Percentiles rank a stretch among this genome's conserved stretches.
Conservation (phyloP, 768 basidiomycete genomes). For the Lyophyllum shimeji region DNA sequence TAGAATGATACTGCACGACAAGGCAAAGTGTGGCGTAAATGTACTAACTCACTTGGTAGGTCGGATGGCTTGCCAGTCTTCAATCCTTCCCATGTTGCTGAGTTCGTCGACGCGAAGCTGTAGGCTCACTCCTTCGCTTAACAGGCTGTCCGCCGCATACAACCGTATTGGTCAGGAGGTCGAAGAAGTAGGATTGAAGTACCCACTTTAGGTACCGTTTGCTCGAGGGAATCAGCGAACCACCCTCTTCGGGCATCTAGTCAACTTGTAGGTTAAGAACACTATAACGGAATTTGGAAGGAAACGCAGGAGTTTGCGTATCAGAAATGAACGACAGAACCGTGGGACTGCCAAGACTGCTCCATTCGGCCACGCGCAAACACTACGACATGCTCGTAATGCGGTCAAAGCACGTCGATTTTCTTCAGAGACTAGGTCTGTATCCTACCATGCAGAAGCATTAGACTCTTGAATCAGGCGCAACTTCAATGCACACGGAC, state of each 20-base stretch:
- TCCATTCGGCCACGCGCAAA: no score
- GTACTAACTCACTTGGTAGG: slow-evolving; percentile 1
- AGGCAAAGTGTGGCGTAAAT: neutral
- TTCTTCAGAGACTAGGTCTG: no score
- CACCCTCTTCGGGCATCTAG: neutral
- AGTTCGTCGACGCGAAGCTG: neutral
- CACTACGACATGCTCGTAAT: no score
- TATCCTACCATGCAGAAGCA: no score
- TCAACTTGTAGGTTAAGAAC: neutral
- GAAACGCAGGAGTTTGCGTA: no score
- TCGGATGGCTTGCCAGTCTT: neutral
- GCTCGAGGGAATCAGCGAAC: neutral
- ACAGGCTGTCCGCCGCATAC: neutral
- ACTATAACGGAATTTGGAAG: neutral
- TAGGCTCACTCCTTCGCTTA: slow-evolving; percentile 10
- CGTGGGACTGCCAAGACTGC: no score
- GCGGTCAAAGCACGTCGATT: no score
- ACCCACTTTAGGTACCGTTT: neutral
- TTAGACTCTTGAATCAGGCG: no score
- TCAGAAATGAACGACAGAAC: no score
- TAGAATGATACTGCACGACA: neutral
- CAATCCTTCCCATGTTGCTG: neutral
- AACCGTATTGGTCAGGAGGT: neutral
- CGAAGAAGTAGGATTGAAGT: neutral
- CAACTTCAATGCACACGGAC: no score